Base-by-base conservation (phyloP, 345 rosid genomes). In the Diplotaxis tenuifolia region DNA sequence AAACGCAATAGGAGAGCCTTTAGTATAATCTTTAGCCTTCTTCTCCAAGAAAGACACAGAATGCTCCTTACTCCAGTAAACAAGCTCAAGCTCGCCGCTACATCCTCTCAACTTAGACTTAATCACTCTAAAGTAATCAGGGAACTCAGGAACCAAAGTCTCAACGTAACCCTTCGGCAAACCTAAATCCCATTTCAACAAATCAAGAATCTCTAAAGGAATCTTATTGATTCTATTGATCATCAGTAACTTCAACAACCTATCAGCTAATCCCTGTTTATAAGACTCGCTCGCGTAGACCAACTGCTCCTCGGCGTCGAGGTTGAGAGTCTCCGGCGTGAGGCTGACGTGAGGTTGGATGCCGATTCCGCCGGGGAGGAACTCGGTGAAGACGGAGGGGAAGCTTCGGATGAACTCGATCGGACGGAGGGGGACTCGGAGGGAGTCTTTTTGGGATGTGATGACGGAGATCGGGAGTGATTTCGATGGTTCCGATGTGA, bases 311-410 rank as follows among this genome's bases (percentile, higher is more conserved):
- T 95, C 96, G 20, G 88, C 84, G 67, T 92, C 97, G 45, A 92
- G 79, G 62, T 89, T 79, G 32, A 92, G 85, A 58, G 83, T 85
- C 73, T 88, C 96, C 12, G 85, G 84, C 4, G 88, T 88, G 82
- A 95, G 96, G 81, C 80, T 87, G 83, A 94, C 62, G 68, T 91
- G 96, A 65, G 99, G 97, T 6, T 88, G 89, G 55, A 88, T 63
- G 22, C 86, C 86, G 54, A 83, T 75, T 75, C 88, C 90, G n/a
- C 91, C 96, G 4, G 99, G 97, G 21, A 82, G 78, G 53, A 82
- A 83, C 72, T 95, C 99, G 64, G 82, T 74, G 71, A 95, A 95
- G 34, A 92, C 64, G 32, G 89, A 82, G 2, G 97, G 96, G 75
- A 83, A 92, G 65, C 68, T 83, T 10, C 99, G 86, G 75, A 89